Evolutionary conservation across 208 protist genomes (phyloP).

Genomic region (Zelonia costaricensis): DNA sequence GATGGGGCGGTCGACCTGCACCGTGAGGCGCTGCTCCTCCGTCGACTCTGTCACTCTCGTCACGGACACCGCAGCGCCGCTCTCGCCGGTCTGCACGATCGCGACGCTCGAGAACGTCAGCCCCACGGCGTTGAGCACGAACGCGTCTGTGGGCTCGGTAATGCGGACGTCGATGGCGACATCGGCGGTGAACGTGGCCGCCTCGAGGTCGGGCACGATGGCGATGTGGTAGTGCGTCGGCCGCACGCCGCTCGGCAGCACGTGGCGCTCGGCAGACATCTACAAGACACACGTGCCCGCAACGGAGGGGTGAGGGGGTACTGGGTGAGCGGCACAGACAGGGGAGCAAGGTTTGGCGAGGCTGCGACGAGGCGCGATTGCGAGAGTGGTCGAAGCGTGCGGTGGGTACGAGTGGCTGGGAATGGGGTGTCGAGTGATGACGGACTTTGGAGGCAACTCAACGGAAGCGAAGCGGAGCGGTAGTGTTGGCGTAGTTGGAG

Average conservation of each 20-base stretch:
- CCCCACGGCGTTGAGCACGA: conserved; percentile 74
- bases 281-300: not conserved
- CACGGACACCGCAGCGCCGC: conserved; percentile 14
- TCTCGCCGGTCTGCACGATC: not conserved
- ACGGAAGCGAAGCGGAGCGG: too few relatives aligned
- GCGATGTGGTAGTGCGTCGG: conserved; percentile 65
- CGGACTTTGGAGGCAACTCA: too few relatives aligned
- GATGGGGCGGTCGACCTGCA: conserved; percentile 20
- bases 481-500: too few relatives aligned
- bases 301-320: not conserved
- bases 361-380: too few relatives aligned
- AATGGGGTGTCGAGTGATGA: too few relatives aligned
- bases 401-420: too few relatives aligned
- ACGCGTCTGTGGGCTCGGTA: conserved; percentile 21
- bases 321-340: not conserved
- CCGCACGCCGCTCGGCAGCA: conserved; percentile 52
- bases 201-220: conserved; percentile 61
- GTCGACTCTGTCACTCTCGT: conserved; percentile 29
- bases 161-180: conserved; percentile 54
- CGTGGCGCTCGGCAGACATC: conserved; percentile 37
- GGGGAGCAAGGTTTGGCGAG: too few relatives aligned
- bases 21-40: conserved; percentile 34
- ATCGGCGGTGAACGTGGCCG: conserved; percentile 59
- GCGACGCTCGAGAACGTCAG: conserved; percentile 44
- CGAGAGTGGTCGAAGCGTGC: too few relatives aligned